phyloP scores from a whole-genome alignment of 176 grass and related monocot species.

The Ensete ventricosum region DNA sequence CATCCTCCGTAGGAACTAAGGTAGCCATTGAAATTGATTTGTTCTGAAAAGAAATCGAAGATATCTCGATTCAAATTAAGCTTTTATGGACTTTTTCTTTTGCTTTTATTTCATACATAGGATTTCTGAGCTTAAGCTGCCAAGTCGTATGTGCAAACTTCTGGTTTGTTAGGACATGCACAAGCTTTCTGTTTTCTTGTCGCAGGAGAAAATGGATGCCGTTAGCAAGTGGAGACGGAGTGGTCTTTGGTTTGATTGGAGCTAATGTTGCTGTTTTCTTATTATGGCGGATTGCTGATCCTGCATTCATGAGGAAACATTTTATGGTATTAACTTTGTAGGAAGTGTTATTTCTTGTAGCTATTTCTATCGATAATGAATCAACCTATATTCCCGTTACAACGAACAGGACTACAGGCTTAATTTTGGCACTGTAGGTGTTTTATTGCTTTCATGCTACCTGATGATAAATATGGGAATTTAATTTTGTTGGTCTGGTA shows the following conservation, averaged over 20 bases:
- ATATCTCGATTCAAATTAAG: too few relatives aligned
- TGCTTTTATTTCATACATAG: too few relatives aligned
- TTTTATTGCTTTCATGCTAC: neutral
- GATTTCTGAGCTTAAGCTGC: neutral
- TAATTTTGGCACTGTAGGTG: neutral
- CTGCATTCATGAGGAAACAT: constrained; percentile 54
- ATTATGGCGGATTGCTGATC: constrained; percentile 55
- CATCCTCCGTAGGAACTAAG: neutral
- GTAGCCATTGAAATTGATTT: neutral
- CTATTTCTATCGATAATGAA: neutral
- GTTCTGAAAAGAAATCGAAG: neutral
- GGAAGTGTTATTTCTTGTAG: neutral
- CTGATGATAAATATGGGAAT: neutral
- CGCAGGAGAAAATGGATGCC: constrained; percentile 41
- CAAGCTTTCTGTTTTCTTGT: neutral
- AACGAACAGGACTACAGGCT: neutral
- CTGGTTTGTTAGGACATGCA: neutral
- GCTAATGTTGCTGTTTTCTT: constrained; percentile 73
- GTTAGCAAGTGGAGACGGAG: constrained; percentile 24
- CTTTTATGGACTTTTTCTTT: neutral
- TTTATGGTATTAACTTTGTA: constrained; percentile 43
- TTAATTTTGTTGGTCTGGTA: constrained; percentile 1
- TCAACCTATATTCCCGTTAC: neutral
- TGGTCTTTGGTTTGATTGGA: constrained; percentile 40
- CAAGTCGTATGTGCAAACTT: neutral